Evolutionary conservation across 495 filamentous ascomycete species (phyloP).

Genomic region (Aspergillus hancockii): DNA sequence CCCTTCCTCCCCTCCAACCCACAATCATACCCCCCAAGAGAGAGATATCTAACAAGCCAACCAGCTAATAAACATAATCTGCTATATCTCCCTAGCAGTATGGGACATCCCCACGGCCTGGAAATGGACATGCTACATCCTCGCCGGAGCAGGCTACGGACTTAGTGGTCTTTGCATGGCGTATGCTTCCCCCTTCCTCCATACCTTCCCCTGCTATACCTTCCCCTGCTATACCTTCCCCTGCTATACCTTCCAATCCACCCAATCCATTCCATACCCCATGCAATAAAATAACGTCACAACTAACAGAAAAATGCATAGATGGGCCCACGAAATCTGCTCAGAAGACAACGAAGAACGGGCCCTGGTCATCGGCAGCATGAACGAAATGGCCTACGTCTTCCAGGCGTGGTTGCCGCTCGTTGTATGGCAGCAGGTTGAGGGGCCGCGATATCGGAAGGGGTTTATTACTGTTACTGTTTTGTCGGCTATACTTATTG

Average conservation of each 20-base stretch:
- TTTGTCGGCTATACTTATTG: slow-evolving; percentile 36
- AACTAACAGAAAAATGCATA: slow-evolving; percentile 16
- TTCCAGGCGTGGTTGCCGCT: slow-evolving; percentile 52
- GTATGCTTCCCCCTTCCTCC: slow-evolving; percentile 24
- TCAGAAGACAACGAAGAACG: slow-evolving; percentile 54
- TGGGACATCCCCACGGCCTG: slow-evolving; percentile 49
- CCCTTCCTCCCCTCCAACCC: too few species aligned
- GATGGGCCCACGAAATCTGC: slow-evolving; percentile 54
- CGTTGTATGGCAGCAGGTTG: slow-evolving; percentile 54
- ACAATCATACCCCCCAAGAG: too few species aligned
- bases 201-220: slow-evolving; percentile 8
- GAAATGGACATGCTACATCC: slow-evolving; percentile 47
- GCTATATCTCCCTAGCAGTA: slow-evolving; percentile 38
- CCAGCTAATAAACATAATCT: slow-evolving; percentile 40
- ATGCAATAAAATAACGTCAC: too few species aligned
- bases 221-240: background rate
- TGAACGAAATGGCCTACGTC: slow-evolving; percentile 53
- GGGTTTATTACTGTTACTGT: slow-evolving; percentile 45
- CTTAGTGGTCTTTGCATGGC: slow-evolving; percentile 47
- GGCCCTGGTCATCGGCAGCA: slow-evolving; percentile 48
- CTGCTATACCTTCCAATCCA: background rate
- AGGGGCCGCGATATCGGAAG: slow-evolving; percentile 49
- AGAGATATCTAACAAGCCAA: too few species aligned
- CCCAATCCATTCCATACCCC: too few species aligned
- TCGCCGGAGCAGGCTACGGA: slow-evolving; percentile 37